Conservation (phyloP, 1,284 basidiomycete genomes). For the Papiliotrema nemorosa region DNA sequence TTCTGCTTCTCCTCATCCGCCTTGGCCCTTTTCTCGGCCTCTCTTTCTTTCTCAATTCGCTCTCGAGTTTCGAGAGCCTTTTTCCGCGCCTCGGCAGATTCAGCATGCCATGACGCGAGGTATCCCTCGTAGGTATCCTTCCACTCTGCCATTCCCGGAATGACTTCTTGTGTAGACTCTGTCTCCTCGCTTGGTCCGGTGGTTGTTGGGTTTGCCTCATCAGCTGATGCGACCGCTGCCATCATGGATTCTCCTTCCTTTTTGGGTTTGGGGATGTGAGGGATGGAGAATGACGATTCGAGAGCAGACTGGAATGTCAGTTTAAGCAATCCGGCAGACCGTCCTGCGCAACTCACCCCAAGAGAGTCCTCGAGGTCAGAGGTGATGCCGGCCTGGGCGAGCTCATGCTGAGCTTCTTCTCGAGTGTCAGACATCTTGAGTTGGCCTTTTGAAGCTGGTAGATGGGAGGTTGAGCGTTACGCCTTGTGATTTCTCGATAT, state of each 20-base stretch:
- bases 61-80: slow-evolving; percentile 71
- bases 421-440: slow-evolving; percentile 38
- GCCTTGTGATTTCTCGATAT: no score
- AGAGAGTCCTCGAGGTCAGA: slow-evolving; percentile 36
- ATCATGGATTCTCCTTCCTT: slow-evolving; percentile 15
- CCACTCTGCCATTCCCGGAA: slow-evolving; percentile 50
- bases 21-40: slow-evolving; percentile 24
- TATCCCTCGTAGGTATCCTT: slow-evolving; percentile 66
- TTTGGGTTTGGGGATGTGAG: slow-evolving; percentile 27
- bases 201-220: slow-evolving; percentile 7
- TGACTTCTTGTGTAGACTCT: slow-evolving; percentile 6
- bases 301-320: slow-evolving; percentile 40
- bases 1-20: slow-evolving; percentile 25
- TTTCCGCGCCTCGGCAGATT: slow-evolving; percentile 66
- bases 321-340: neutral
- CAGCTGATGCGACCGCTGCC: slow-evolving; percentile 11
- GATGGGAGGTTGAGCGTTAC: no score
- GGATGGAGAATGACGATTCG: slow-evolving; percentile 42
- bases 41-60: slow-evolving; percentile 58
- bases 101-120: slow-evolving; percentile 65
- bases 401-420: slow-evolving; percentile 25
- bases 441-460: no score
- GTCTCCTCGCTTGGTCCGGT: slow-evolving; percentile 5
- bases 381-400: slow-evolving; percentile 18
- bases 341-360: slow-evolving; percentile 34